These are phyloP conservation scores for Mycena polygramma DNA, from an alignment of 768 basidiomycete genomes.

Conservation along the genomic window DNA sequence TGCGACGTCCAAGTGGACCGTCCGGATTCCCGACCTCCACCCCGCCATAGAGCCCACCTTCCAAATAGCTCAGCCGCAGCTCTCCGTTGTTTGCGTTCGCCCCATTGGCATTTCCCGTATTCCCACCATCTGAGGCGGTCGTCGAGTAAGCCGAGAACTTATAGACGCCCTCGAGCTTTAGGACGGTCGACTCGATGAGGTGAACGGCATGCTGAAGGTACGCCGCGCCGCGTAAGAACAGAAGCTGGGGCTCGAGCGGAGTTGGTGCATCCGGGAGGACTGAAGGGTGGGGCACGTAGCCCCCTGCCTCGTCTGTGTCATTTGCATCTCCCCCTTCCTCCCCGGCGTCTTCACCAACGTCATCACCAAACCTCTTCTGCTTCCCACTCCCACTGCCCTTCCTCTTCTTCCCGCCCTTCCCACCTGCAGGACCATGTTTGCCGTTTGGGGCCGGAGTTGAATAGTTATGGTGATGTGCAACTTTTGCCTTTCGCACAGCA, in stretches of 20 bases:
- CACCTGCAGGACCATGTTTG: conserved; percentile 46
- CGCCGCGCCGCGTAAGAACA: conserved; percentile 87
- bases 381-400: conserved; percentile 60
- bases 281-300: conserved; percentile 73
- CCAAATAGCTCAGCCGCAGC: conserved; percentile 80
- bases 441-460: conserved; percentile 44
- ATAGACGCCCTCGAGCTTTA: conserved; percentile 77
- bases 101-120: conserved; percentile 26
- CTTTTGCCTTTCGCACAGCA: conserved; percentile 73
- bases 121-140: conserved; percentile 23
- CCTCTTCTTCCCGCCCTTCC: conserved; percentile 65
- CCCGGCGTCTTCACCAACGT: conserved; percentile 44
- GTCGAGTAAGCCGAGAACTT: conserved; percentile 59
- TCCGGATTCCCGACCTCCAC: conserved; percentile 87
- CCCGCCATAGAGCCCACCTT: conserved; percentile 84
- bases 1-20: conserved; percentile 75
- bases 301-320: conserved; percentile 50
- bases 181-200: conserved; percentile 79
- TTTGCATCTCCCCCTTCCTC: conserved; percentile 34
- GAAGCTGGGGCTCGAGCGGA: conserved; percentile 86
- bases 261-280: conserved; percentile 84
- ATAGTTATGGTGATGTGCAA: conserved; percentile 62
- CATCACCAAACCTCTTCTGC: conserved; percentile 48
- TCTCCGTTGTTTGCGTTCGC: conserved; percentile 74
- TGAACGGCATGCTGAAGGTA: conserved; percentile 84